phyloP scores from a whole-genome alignment of 1,284 basidiomycete species.

The Somion occarium region DNA sequence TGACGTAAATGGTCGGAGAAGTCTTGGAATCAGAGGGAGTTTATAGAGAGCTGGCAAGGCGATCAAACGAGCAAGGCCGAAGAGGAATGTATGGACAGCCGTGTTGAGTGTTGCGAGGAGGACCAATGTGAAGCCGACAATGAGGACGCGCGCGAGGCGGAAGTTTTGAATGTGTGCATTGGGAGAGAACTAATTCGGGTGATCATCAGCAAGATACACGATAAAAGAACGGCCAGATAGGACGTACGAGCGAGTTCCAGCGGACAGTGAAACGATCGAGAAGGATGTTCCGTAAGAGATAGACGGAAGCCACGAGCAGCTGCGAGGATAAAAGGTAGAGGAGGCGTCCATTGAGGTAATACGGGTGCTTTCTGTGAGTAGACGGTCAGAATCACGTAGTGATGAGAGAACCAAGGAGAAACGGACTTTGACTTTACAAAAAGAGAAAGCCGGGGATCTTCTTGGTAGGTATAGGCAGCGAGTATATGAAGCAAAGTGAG shows the following conservation, averaged over 20 bases:
- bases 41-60: slow-evolving; percentile 48
- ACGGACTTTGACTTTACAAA: slow-evolving; percentile 65
- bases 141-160: slow-evolving; percentile 28
- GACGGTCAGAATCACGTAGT: no score
- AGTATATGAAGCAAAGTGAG: slow-evolving; percentile 38
- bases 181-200: no score
- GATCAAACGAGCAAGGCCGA: slow-evolving; percentile 39
- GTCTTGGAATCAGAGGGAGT: slow-evolving; percentile 43
- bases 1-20: slow-evolving; percentile 54
- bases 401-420: no score
- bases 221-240: neutral
- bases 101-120: slow-evolving; percentile 38
- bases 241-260: slow-evolving; percentile 29
- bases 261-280: slow-evolving; percentile 53
- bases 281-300: slow-evolving; percentile 49
- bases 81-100: slow-evolving; percentile 34
- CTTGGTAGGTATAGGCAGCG: slow-evolving; percentile 30
- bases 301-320: slow-evolving; percentile 38
- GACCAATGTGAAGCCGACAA: slow-evolving; percentile 32
- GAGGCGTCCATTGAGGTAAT: slow-evolving; percentile 62
- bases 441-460: slow-evolving; percentile 39
- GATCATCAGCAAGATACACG: no score
- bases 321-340: slow-evolving; percentile 56
- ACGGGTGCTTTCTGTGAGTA: slow-evolving; percentile 55
- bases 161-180: slow-evolving; percentile 11